These are phyloP conservation scores for Podaxis sp. DNA, from an alignment of 768 basidiomycete genomes.

Conservation along the genomic window DNA sequence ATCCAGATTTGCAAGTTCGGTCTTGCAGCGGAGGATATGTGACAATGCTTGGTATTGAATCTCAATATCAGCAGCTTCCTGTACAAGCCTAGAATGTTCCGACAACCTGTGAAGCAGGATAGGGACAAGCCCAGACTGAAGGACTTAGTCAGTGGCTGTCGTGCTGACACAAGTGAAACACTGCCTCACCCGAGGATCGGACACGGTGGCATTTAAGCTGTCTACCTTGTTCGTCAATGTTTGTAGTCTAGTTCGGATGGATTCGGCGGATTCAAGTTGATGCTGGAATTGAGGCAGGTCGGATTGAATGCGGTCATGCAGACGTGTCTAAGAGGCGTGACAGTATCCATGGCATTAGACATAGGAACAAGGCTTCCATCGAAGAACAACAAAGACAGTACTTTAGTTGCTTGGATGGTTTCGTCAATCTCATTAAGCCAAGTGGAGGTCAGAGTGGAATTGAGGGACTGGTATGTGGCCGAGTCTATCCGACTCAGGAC, in stretches of 20 bases:
- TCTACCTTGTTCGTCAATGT: conserved; percentile 55
- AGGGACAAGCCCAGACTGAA: conserved; percentile 69
- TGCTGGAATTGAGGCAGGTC: conserved; percentile 64
- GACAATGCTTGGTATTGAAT: conserved; percentile 50
- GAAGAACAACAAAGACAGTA: conserved; percentile 27
- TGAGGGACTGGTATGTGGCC: conserved; percentile 56
- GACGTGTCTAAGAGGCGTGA: conserved; percentile 47
- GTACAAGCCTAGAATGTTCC: conserved; percentile 62
- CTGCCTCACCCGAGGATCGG: conserved; percentile 55
- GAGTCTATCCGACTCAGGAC: conserved; percentile 72
- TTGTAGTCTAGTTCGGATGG: conserved; percentile 59
- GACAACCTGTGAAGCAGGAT: conserved; percentile 53
- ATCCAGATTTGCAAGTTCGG: conserved; percentile 44
- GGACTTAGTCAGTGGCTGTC: conserved; percentile 12
- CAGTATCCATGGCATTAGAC: conserved; percentile 14
- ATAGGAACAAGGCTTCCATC: background rate
- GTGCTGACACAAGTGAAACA: conserved; percentile 8
- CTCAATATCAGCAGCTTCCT: conserved; percentile 58
- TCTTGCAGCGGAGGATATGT: conserved; percentile 54
- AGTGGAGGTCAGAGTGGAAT: conserved; percentile 57
- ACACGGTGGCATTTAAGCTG: conserved; percentile 47
- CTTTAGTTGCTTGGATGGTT: conserved; percentile 72
- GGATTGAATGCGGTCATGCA: conserved; percentile 71
- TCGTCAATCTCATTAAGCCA: conserved; percentile 76
- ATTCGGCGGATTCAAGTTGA: conserved; percentile 62